Evolutionary conservation across 371 early-diverging fungal genomes (phyloP).

Genomic region (Dinochytrium kinnereticum): DNA sequence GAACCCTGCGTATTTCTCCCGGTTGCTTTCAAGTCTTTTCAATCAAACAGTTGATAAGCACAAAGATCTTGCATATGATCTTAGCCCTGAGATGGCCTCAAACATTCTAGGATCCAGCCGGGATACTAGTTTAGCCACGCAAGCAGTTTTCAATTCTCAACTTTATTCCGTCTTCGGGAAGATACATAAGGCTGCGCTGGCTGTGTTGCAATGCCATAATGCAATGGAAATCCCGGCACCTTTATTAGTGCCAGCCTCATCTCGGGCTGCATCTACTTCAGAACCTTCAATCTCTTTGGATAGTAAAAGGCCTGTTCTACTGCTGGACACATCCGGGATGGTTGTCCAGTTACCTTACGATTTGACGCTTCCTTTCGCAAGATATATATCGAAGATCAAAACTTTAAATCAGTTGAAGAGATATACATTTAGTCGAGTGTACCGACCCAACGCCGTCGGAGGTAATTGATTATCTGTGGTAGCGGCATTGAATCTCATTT

Average conservation of each 20-base stretch:
- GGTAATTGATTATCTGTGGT: conserved; percentile 34
- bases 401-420: conserved; percentile 66
- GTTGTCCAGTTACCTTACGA: conserved; percentile 89
- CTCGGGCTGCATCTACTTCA: conserved; percentile 60
- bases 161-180: conserved; percentile 6
- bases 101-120: conserved; percentile 26
- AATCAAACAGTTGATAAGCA: conserved; percentile 77
- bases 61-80: conserved; percentile 91
- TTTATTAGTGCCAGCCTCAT: conserved; percentile 70
- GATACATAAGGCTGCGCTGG: conserved; percentile 56
- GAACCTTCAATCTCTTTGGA: neutral
- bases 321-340: conserved; percentile 82
- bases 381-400: conserved; percentile 79
- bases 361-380: conserved; percentile 90
- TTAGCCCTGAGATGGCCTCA: conserved; percentile 52
- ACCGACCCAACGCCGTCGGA: conserved; percentile 57
- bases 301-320: conserved; percentile 63
- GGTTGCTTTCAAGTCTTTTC: conserved; percentile 84
- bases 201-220: conserved; percentile 84
- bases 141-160: neutral
- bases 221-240: conserved; percentile 86
- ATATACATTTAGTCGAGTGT: conserved; percentile 86
- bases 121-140: neutral
- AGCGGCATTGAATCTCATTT: too few species aligned
- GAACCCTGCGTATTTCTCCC: conserved; percentile 80